These are phyloP conservation scores for Entomortierella chlamydospora DNA, from an alignment of 192 early-diverging fungal genomes.

Conservation along the genomic window DNA sequence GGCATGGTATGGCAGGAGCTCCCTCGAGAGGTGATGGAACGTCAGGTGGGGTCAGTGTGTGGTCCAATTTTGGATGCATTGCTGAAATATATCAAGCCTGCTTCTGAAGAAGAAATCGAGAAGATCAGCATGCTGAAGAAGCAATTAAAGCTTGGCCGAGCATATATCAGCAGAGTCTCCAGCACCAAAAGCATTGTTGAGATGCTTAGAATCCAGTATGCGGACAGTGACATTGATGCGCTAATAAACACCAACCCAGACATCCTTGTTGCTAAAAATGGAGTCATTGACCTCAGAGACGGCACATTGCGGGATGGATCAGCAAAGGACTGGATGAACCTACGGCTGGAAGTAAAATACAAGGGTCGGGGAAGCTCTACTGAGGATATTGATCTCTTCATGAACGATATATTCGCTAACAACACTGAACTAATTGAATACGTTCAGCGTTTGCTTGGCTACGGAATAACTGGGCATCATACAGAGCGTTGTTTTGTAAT, in stretches of 20 bases:
- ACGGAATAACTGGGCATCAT: not conserved
- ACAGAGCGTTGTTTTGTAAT: not conserved
- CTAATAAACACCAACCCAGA: not conserved
- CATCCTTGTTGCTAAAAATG: not conserved
- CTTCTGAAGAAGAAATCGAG: not conserved
- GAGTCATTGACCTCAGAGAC: not conserved
- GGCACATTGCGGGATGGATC: not conserved
- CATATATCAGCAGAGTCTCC: not conserved
- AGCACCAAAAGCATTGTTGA: not conserved
- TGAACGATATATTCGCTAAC: not conserved
- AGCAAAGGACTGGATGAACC: not conserved
- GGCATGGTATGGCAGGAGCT: not conserved
- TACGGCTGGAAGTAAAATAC: not conserved
- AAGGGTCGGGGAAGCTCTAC: not conserved
- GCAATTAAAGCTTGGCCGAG: not conserved
- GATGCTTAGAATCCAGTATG: not conserved
- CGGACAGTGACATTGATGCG: not conserved
- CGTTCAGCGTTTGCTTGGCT: not conserved
- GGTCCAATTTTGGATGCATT: not conserved
- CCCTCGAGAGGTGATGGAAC: not conserved
- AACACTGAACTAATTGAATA: not conserved
- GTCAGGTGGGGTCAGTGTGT: not conserved
- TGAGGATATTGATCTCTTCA: not conserved
- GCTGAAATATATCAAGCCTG: not conserved
- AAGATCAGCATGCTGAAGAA: not conserved